Base-by-base conservation (phyloP, 2,329 filamentous ascomycete genomes). In the Neurospora crassa region DNA sequence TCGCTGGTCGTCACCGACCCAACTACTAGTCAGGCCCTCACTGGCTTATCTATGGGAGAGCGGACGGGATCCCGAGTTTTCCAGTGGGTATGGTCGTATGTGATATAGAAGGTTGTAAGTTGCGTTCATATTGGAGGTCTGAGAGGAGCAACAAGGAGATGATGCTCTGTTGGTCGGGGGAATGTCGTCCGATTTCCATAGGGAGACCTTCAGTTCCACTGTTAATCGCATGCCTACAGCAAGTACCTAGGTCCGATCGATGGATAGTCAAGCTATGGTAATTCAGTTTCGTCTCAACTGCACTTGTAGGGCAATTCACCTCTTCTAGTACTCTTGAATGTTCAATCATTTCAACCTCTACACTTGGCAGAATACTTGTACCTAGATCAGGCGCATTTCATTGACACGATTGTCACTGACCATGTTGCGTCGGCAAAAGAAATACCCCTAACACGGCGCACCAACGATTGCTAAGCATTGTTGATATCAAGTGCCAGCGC, bases 61-160 rank as follows among this genome's bases (percentile, higher is more conserved):
- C 42, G 42, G 42, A 45, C 42, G 42, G 42, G 42, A 45, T 45
- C 42, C 42, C 42, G 43, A 47, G 43, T 45, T 45, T 45, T 45
- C 43, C 43, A 45, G 43, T 45, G 43, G 18, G 43, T 45, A 45
- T 45, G 43, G 43, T 45, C 10, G 43, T 45, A 45, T 45, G 43
- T 45, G 43, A 0, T 20, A 11, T 4, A 5, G 5, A 5, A 0
- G 4, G 18, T 2, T 0, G 18, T 11, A n/a, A 45, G n/a, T 47
- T 47, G 43, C 7, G n/a, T 47, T 47, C 12, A 47, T 45, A n/a
- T 11, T n/a, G 18, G 42, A 5, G 18, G 42, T n/a, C 3, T 45
- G 18, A 42, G 34, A 7, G 3, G 4, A 3, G 8, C 34, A 37
- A 37, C 34, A 45, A 45, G 1, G 43, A n/a, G 43, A 45, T 45